Base-by-base conservation (phyloP, 495 filamentous ascomycete genomes). In the Hyaloscypha finlandica region DNA sequence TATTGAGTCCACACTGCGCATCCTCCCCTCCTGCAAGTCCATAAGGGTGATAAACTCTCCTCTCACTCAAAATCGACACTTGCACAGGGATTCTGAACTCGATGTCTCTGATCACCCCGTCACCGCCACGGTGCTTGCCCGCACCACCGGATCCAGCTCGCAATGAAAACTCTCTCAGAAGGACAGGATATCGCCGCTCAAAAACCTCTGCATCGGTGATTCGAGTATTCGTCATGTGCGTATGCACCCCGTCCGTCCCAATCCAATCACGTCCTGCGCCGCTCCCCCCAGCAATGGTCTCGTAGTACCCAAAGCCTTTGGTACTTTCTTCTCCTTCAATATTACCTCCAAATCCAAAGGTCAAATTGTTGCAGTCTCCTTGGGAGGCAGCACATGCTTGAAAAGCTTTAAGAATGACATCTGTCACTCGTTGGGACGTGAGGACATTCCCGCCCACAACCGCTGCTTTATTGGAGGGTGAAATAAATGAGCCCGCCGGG, bases 191-290 rank as follows among this genome's bases (percentile, higher is more conserved):
- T 19, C 95, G 85, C 2, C 94, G 85, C 77, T 99, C 95, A 71
- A 99, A 94, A n/a, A 97, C 88, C 71, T 99, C 95, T 0, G 92
- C 84, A 78, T 99, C 95, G 1, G 95, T 99, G 74, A 98, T 98
- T 1, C 95, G 88, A 6, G 95, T 99, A 76, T 99, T 99, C n/a
- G 95, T 99, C 94, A 98, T 99, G 77, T 98, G 94, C 25, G 88
- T 90, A 74, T 99, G 95, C 54, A 98, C 92, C 53, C 95, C 95
- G 59, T 85, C 89, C 8, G 93, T 93, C 54, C 95, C 95, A 62
- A 92, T 84, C 95, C 95, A 99, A 42, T 84, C 84, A 1, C 90
- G 86, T 0, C 94, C 94, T 0, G 95, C 95, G 60, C 95, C 95
- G 69, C 87, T 90, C 9, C 95, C 95, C 31, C 95, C 95, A 3